These are phyloP conservation scores for Theobroma grandiflorum DNA, from an alignment of 441 rosid species.

Conservation along the genomic window DNA sequence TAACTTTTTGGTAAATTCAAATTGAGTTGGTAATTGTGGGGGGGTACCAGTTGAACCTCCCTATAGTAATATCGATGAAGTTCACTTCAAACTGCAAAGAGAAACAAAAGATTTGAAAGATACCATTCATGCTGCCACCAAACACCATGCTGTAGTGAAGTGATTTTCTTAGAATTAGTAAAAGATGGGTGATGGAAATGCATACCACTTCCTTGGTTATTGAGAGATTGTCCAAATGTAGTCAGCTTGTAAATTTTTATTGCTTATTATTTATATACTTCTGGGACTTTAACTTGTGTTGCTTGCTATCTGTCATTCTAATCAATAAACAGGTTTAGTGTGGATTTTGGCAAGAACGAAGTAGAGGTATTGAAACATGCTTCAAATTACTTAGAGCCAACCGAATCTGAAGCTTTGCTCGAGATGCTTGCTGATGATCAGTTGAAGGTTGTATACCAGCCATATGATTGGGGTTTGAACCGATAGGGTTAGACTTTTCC, in stretches of 20 bases:
- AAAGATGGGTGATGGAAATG: slow-evolving; percentile 6
- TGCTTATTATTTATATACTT: not conserved
- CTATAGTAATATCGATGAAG: not conserved
- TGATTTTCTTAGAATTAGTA: not conserved
- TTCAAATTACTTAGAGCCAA: slow-evolving; percentile 69
- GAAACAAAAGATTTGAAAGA: not conserved
- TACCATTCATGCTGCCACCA: not conserved
- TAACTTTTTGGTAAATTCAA: not conserved
- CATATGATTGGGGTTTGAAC: slow-evolving; percentile 79
- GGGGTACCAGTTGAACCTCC: not conserved
- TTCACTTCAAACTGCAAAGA: not conserved
- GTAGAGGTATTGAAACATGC: slow-evolving; percentile 77
- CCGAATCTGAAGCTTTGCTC: slow-evolving; percentile 59
- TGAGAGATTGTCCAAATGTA: not conserved
- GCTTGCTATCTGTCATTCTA: not conserved
- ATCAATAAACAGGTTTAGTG: slow-evolving; percentile 57
- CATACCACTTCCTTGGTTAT: not conserved
- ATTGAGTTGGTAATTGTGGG: not conserved
- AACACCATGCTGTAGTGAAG: not conserved
- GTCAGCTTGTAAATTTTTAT: not conserved
- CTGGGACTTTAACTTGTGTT: not conserved
- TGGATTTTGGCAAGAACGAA: slow-evolving; percentile 80
- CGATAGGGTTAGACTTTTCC: slow-evolving; percentile 41
- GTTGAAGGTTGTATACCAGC: slow-evolving; percentile 74
- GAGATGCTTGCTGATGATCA: slow-evolving; percentile 65